Evolutionary conservation across 2,329 filamentous ascomycete genomes (phyloP), one percentile per base, ranked within the genome.

Genomic region (Seiridium unicorne): DNA sequence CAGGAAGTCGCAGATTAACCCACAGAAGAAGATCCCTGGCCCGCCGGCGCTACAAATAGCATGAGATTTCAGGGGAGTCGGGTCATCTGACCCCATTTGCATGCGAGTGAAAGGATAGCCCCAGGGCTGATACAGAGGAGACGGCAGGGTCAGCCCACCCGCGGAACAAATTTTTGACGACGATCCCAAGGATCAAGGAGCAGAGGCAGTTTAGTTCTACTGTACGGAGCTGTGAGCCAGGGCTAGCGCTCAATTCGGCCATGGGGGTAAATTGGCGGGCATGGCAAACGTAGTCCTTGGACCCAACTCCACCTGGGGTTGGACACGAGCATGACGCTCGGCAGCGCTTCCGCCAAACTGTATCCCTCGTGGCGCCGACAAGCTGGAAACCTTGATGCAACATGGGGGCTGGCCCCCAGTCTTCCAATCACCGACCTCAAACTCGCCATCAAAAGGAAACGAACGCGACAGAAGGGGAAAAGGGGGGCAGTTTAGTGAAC

Each of bases 321-420:
- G 8, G 10, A 36, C 42, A 34, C 40, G 44, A 57, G 32, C 18
- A 36, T 18, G 40, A 47, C 42, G 32, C 35, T 58, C 55, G 55
- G 55, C 55, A 49, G 36, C 55, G n/a, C 13, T 58, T 51, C 55
- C 55, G 55, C 55, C 46, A 51, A 42, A 51, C 55, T 47, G 18
- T 26, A 51, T 51, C 44, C 55, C 55, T 58, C 55, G 55, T 58
- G 55, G 55, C 44, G 51, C 55, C 55, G 55, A 58, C 44, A 58
- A 49, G 44, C 55, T 51, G 46, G 55, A 49, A 58, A 44, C 46
- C 13, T 49, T 32, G 18, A 40, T 32, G 26, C 26, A 48, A 44
- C 55, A 58, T 44, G 55, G 55, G 49, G 49, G 49, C 38, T 32
- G 32, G 13, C n/a, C 44, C 46, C 55, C 36, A 55, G 51, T 55